Evolutionary conservation across 345 rosid genomes (phyloP), one percentile per base, ranked within the genome.

Genomic region (Microcos paniculata): DNA sequence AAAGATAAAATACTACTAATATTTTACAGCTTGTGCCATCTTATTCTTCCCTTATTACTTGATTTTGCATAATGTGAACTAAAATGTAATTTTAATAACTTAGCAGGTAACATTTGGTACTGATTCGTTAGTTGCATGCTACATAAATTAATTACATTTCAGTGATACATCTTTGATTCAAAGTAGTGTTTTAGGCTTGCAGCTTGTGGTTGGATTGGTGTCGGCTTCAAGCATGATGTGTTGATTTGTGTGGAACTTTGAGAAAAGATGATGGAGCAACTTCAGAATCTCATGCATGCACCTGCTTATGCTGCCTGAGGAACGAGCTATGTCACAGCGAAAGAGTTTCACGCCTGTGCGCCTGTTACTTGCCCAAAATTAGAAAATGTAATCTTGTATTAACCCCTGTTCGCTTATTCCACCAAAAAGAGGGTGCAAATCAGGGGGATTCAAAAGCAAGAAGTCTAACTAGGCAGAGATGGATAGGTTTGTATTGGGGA

Each of bases 121-220:
- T n/a, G n/a, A n/a, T n/a, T n/a, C n/a, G n/a, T n/a, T n/a, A n/a
- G n/a, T n/a, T n/a, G n/a, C n/a, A n/a, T n/a, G n/a, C n/a, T n/a
- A 42, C 7, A 62, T 13, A 48, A 42, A 45, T 66, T 66, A 24
- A 58, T 19, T 14, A 10, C 38, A 5, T 35, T 26, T 26, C 26
- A 58, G 35, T 26, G 35, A 5, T 28, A 14, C 38, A 58, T 23
- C 33, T n/a, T 66, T 43, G 35, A 42, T 43, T 23, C 14, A 26
- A 23, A 24, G 53, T 14, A 12, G 52, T 43, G 35, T 66, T 43
- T 3, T n/a, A n/a, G n/a, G n/a, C n/a, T 66, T 65, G 51, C 70
- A 65, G 70, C 70, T 65, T 65, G n/a, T 45, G 71, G 56, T 67
- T 43, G 21, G 53, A 66, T 43, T 43, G 71, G 53, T 66, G 21